phyloP scores from a whole-genome alignment of 768 basidiomycete species.

The Leccinum arenicola region DNA sequence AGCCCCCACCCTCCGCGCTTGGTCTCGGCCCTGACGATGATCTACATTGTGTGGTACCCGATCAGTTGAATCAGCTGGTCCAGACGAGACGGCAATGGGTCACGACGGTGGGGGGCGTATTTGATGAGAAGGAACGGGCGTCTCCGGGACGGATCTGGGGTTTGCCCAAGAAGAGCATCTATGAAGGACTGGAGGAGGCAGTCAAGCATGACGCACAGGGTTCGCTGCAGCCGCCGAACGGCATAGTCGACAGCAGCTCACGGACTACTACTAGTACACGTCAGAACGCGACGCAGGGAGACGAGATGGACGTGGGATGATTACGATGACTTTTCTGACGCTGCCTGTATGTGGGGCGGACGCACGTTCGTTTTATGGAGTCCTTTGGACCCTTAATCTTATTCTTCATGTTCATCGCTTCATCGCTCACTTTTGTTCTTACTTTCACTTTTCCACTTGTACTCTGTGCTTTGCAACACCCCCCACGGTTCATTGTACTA shows the following conservation, averaged over 20 bases:
- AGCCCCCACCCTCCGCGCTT: slow-evolving; percentile 68
- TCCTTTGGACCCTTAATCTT: background rate
- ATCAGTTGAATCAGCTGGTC: slow-evolving; percentile 69
- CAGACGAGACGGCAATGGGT: slow-evolving; percentile 79
- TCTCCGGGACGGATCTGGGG: slow-evolving; percentile 72
- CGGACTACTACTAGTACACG: slow-evolving; percentile 30
- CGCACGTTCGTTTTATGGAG: background rate
- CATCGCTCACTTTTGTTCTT: background rate
- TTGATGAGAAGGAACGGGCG: slow-evolving; percentile 68
- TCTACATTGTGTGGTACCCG: slow-evolving; percentile 57
- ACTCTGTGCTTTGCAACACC: background rate
- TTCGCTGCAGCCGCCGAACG: slow-evolving; percentile 19
- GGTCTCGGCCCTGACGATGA: slow-evolving; percentile 71
- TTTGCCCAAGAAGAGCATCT: slow-evolving; percentile 75
- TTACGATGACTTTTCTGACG: background rate
- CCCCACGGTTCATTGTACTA: background rate
- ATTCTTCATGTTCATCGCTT: background rate
- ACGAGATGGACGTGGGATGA: slow-evolving; percentile 72
- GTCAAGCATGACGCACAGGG: slow-evolving; percentile 38
- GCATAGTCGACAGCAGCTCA: slow-evolving; percentile 16
- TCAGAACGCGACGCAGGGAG: slow-evolving; percentile 47
- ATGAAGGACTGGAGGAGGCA: slow-evolving; percentile 69
- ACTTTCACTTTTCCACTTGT: background rate
- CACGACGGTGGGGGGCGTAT: slow-evolving; percentile 67
- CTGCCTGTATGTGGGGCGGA: background rate